Evolutionary conservation across 345 rosid genomes (phyloP), one percentile per base, ranked within the genome.

Genomic region (Odontarrhena argentea): DNA sequence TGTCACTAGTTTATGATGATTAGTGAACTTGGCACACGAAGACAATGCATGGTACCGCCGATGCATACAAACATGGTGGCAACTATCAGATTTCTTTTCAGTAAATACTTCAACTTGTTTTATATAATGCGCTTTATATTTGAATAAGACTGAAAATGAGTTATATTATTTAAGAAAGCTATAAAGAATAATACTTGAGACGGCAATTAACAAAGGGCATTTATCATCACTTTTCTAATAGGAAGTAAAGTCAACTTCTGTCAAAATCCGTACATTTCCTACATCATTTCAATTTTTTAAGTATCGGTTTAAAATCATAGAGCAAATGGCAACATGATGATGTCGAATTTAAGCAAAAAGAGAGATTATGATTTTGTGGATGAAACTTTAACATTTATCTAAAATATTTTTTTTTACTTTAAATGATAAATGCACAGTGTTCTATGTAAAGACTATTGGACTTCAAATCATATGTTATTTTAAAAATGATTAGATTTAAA

Each of bases 191-290:
- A 30, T 13, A 22, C 48, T 9, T 56, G 54, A 50, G 67, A 50
- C 71, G 70, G 38, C 71, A 14, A 61, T 60, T 25, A 53, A 36
- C 68, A 63, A 67, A 26, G 63, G 28, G 7, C 59, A 49, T 64
- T 64, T 40, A 40, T 67, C 53, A 54, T 35, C 11, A 46, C 45
- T 51, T 43, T 70, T 32, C 9, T 42, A 12, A 37, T 34, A 32
- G 8, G 61, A 15, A 52, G 28, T 11, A 62, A 54, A 63, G 75
- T 46, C 75, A 71, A 71, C 63, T 71, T 71, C 43, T 50, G 56
- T 38, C 60, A 24, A 52, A 36, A 44, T 43, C 30, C 38, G 55
- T 61, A 70, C 60, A 24, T 43, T 34, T 36, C 36, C 15, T 34
- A 7, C 1, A 24, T 40, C 26, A 50, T 43, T 45, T 9, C 14